phyloP scores from a whole-genome alignment of 306 rosid genomes.

The Acmispon strigosus region DNA sequence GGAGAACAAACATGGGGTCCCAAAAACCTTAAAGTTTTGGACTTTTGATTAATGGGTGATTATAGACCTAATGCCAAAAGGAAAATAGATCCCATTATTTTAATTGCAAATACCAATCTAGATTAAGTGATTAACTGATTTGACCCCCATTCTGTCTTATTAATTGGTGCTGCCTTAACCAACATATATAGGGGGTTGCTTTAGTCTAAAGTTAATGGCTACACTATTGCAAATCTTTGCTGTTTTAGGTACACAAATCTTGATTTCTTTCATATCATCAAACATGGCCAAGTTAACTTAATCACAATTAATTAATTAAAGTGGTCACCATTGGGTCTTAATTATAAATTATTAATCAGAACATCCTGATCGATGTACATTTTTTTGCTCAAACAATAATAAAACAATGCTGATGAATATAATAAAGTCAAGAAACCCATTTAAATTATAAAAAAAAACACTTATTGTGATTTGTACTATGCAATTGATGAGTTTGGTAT shows the following conservation, averaged over 20 bases:
- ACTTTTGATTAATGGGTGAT: slow-evolving; percentile 26
- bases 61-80: slow-evolving; percentile 30
- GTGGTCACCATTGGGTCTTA: not conserved
- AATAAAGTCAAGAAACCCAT: slow-evolving; percentile 10
- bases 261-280: slow-evolving; percentile 21
- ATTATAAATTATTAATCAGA: not conserved
- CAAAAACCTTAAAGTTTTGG: slow-evolving; percentile 32
- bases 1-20: slow-evolving; percentile 22
- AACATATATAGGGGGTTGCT: slow-evolving; percentile 20
- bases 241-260: slow-evolving; percentile 16
- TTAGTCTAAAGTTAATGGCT: slow-evolving; percentile 22
- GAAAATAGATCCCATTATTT: slow-evolving; percentile 12
- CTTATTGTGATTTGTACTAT: not conserved
- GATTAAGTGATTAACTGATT: slow-evolving; percentile 47
- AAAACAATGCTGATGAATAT: not conserved
- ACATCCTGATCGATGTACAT: not conserved
- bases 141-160: slow-evolving; percentile 48
- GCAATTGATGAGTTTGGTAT: slow-evolving; percentile 15
- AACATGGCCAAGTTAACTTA: slow-evolving; percentile 14
- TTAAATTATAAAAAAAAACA: not conserved
- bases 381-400: not conserved
- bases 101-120: slow-evolving; percentile 23
- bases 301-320: not conserved
- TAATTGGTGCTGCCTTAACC: slow-evolving; percentile 33
- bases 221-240: slow-evolving; percentile 10